Base-by-base conservation (phyloP, 805 yeast species). In the Saturnispora galanensis region DNA sequence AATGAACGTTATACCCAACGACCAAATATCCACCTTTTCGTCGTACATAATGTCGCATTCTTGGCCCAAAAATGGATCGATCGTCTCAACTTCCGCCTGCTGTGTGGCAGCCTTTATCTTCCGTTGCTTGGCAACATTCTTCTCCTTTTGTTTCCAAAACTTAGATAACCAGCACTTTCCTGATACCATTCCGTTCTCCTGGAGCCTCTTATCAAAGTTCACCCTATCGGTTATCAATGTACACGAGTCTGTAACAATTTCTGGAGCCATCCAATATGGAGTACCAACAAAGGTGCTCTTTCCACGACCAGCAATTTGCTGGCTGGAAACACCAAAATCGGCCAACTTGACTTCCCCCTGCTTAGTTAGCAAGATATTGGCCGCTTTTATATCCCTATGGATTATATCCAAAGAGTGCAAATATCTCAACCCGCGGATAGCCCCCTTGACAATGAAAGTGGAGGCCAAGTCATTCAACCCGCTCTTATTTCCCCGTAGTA, bases 301-400 rank as follows among this genome's bases (percentile, higher is more conserved):
- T 41, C 78, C 69, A n/a, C 74, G 66, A 45, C 75, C 65, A 50
- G 73, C 78, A 2, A 77, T 68, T 10, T 63, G 70, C 52, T 81
- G 82, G 0, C 97, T 85, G 2, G 97, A 95, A 9, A 90, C 96
- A 1, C 98, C 98, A 62, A 90, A 90, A 62, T 90, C 98, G 2
- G 97, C 97, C 41, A 90, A 71, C 55, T 90, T 93, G 11, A 88
- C 90, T 7, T 73, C 78, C 4, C 93, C 87, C 5, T 70, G 62
- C 2, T 72, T 73, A n/a, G 86, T 79, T 13, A 89, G 60, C 32
- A 90, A 65, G 28, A 90, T 78, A 59, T 90, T 90, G 0, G 96
- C 97, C 1, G 97, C 95, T 59, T 89, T 90, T 44, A 90, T 84
- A 60, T 90, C 97, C 49, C 98, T 66, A 59, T 90, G 98, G 39